Evolutionary conservation across 371 early-diverging fungal genomes (phyloP), one percentile per base, ranked within the genome.

Genomic region (Capillidium rhysosporum): DNA sequence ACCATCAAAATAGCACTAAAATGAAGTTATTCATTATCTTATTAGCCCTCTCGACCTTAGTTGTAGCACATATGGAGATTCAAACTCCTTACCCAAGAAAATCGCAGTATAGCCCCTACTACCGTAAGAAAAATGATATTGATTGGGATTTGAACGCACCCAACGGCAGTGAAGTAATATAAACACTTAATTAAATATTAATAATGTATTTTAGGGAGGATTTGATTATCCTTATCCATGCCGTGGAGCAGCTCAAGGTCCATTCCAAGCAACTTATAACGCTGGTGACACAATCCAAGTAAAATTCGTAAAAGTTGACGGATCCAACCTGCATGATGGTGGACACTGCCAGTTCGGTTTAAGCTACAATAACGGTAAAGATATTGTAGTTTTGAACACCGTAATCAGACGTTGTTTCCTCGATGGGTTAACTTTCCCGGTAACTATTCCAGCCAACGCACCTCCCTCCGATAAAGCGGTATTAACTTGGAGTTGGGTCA

Each of bases 291-390:
- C 59, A 20, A 59, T 66, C 46, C 48, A 57, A 24, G 61, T 62
- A 16, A 56, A 48, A 39, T 63, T 54, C 23, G 52, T 60, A 45
- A 49, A 59, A 9, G 56, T 63, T 47, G 60, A 58, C 5, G 61
- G 59, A 24, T 7, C 38, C 29, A 53, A 26, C 7, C 21, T 55
- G 3, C 75, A 73, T 57, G 65, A 67, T 20, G 81, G 80, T 48
- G 82, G 82, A 28, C 76, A 76, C 52, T 81, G 83, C 54, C 76
- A 80, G 63, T 82, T 77, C 55, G 65, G 83, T 1, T 56, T 83
- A 26, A 73, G 73, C 2, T 76, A 75, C 45, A 77, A 83, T 57
- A 65, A 67, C 45, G 81, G 75, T 40, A 63, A 65, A 28, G 71
- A 68, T 40, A 81, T 73, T 59, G 79, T 75, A 1, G 79, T 76